Conservation (phyloP, 179 eudicot genomes). For the Monotropa hypopitys region DNA sequence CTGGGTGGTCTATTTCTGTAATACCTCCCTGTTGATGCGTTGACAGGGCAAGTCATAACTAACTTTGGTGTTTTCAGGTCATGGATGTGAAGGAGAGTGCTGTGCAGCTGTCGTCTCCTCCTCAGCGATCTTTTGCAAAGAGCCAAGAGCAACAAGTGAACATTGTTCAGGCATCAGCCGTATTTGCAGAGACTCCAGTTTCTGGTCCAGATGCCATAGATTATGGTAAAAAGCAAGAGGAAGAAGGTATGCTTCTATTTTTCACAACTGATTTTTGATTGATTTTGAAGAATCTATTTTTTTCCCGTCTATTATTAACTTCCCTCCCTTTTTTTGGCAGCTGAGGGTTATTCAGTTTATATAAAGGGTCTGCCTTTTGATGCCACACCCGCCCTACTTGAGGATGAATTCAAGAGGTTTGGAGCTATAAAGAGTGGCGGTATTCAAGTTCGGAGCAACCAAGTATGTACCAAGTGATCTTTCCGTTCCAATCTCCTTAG, state of each 20-base stretch:
- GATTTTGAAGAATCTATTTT: not conserved
- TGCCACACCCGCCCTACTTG: slow-evolving; percentile 36
- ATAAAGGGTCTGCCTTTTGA: slow-evolving; percentile 52
- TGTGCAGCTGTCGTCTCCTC: slow-evolving; percentile 21
- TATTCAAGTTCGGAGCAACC: slow-evolving; percentile 63
- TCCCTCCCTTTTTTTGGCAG: slow-evolving; percentile 21
- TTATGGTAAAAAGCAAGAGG: slow-evolving; percentile 41
- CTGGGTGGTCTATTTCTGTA: not conserved
- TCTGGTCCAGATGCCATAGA: slow-evolving; percentile 31
- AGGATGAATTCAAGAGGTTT: slow-evolving; percentile 60
- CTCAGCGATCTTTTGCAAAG: slow-evolving; percentile 30
- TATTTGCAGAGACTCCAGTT: slow-evolving; percentile 20
- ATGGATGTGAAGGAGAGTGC: slow-evolving; percentile 45
- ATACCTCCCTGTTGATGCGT: not conserved
- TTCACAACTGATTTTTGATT: not conserved
- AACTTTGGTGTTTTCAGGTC: slow-evolving; percentile 25
- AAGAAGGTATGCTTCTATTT: slow-evolving; percentile 41
- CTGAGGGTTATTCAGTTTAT: slow-evolving; percentile 61
- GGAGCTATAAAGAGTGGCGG: slow-evolving; percentile 67
- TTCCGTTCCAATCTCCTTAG: not conserved
- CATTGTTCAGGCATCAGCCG: slow-evolving; percentile 15
- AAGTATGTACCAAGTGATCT: slow-evolving; percentile 24
- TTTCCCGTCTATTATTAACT: not conserved
- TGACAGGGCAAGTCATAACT: not conserved
- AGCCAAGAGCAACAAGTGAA: slow-evolving; percentile 31